Base-by-base conservation (phyloP, 2,329 filamentous ascomycete genomes). In the Clarireedia monteithiana region DNA sequence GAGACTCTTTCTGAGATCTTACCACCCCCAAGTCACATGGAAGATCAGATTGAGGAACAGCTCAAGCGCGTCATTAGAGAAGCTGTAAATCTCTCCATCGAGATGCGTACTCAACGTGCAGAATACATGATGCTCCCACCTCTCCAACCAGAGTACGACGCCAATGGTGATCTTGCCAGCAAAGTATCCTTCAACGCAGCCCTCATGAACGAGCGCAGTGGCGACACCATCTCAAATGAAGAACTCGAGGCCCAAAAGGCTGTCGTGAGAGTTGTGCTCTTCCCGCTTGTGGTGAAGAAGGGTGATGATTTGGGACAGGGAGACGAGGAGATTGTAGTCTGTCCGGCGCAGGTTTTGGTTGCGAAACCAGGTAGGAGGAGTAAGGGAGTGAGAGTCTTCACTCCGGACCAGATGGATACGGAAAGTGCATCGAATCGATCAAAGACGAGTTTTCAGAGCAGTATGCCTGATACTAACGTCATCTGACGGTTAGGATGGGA, bases 101-200 rank as follows among this genome's bases (percentile, higher is more conserved):
- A 96, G 74, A 99, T 99, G 94, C 91, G 94, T 69, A 95, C 88
- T 15, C 94, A 99, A 71, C 85, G 90, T 58, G 91, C 94, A 39
- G 94, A 97, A 75, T 99, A 96, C 75, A 94, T 96, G 76, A 99
- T 99, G 92, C 84, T 97, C 17, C 92, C 94, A 27, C 94, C 94
- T 4, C 78, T 96, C 55, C 89, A 94, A 71, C 94, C 94, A 23
- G 91, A 96, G 71, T 97, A 96, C 72, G 91, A 97, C 71, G 86
- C 85, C 64, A 90, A 94, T 60, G 94, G 94, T 64, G 92, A 97
- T 67, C 81, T 99, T 7, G 80, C 86, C 15, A 87, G 89, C 54
- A 92, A 91, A 56, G 89, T 97, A 9, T 80, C 84, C 58, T 99
- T 99, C 81, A 96, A 96, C 67, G 88, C 92, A 1, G 82, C 87